These are phyloP conservation scores for Ilex paraguariensis DNA, from an alignment of 305 asterid species.

Conservation along the genomic window DNA sequence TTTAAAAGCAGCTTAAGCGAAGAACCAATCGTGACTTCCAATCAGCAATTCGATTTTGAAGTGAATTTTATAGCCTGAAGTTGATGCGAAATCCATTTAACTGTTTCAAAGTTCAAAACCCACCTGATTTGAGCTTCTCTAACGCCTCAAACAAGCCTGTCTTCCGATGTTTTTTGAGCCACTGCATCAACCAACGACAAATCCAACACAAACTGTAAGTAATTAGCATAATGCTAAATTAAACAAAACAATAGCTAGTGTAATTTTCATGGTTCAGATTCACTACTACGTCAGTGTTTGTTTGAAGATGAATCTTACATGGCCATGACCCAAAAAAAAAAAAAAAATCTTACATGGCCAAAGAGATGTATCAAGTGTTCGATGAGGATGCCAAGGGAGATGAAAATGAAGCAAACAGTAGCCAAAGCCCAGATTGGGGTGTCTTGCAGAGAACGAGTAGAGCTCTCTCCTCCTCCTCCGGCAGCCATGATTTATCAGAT, in stretches of 20 bases:
- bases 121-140: slow-evolving; percentile 65
- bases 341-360: slow-evolving; percentile 41
- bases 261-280: too few relatives aligned
- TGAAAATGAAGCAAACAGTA: slow-evolving; percentile 57
- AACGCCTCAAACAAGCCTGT: slow-evolving; percentile 52
- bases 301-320: slow-evolving; percentile 24
- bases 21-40: too few relatives aligned
- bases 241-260: too few relatives aligned
- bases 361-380: slow-evolving; percentile 52
- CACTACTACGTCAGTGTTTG: too few relatives aligned
- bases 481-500: slow-evolving; percentile 15
- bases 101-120: not conserved
- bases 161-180: slow-evolving; percentile 60
- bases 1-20: too few relatives aligned
- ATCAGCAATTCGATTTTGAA: too few relatives aligned
- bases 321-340: too few relatives aligned
- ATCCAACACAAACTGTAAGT: too few relatives aligned
- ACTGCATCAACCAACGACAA: slow-evolving; percentile 21
- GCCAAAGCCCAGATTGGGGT: slow-evolving; percentile 86
- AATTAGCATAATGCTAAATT: too few relatives aligned
- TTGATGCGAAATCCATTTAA: too few relatives aligned
- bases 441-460: slow-evolving; percentile 31
- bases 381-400: slow-evolving; percentile 44
- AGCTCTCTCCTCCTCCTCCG: slow-evolving; percentile 13
- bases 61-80: too few relatives aligned